These are phyloP conservation scores for Penicillium sp. DNA, from an alignment of 2,329 filamentous ascomycete genomes.

Conservation along the genomic window DNA sequence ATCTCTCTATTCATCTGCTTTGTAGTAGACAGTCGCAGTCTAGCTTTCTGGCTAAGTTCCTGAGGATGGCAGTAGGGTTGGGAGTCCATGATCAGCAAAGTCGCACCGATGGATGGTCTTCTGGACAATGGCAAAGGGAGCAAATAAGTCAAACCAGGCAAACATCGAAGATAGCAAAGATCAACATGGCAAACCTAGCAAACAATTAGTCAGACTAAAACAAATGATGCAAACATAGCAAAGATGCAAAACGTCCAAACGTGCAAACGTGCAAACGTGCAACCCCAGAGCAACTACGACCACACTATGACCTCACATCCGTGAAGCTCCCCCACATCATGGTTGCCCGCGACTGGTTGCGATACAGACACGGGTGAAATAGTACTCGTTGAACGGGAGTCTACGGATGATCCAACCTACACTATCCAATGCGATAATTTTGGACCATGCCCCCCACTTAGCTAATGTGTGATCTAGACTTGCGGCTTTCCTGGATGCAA, in stretches of 20 bases:
- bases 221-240: not conserved
- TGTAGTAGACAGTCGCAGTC: too few species aligned
- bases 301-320: constrained; percentile 19
- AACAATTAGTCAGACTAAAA: too few species aligned
- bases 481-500: constrained; percentile 21
- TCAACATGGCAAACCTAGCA: too few species aligned
- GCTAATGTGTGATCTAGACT: constrained; percentile 18
- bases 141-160: too few species aligned
- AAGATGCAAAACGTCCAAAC: not conserved
- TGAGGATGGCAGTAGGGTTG: too few species aligned
- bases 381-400: constrained; percentile 11
- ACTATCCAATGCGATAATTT: constrained; percentile 11
- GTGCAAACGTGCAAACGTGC: constrained; percentile 7
- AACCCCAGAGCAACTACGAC: constrained; percentile 3
- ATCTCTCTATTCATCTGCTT: too few species aligned
- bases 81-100: too few species aligned
- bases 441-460: constrained; percentile 2
- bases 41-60: too few species aligned
- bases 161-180: too few species aligned
- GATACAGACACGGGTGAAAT: constrained; percentile 17
- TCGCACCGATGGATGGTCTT: too few species aligned
- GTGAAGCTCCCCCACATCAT: constrained; percentile 10
- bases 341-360: constrained; percentile 1
- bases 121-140: too few species aligned
- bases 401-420: constrained; percentile 11